These are phyloP conservation scores for Corinectria fuckeliana DNA, from an alignment of 2,329 filamentous ascomycete genomes.

Conservation along the genomic window DNA sequence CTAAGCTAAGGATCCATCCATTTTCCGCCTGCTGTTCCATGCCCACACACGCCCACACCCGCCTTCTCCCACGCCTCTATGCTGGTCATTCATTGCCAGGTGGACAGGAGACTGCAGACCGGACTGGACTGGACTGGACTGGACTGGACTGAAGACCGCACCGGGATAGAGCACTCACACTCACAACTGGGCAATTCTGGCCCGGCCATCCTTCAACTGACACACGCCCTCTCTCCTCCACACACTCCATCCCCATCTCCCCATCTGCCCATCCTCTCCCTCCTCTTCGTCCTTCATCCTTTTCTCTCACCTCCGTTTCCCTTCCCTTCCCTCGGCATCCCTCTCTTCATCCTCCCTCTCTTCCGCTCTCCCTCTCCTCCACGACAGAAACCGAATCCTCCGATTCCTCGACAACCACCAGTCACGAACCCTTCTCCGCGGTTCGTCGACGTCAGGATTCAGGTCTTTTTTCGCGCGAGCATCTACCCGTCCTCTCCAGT, in stretches of 20 bases:
- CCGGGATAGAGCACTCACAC: conserved; percentile 12
- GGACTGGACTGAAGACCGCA: not conserved
- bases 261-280: conserved; percentile 34
- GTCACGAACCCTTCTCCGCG: conserved; percentile 41
- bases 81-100: no score
- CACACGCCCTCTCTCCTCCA: conserved; percentile 32
- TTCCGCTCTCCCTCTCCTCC: conserved; percentile 30
- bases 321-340: conserved; percentile 30
- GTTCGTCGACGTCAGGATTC: conserved; percentile 43
- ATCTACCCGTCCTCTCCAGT: conserved; percentile 38
- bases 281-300: conserved; percentile 33
- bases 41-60: conserved; percentile 8
- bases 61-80: conserved; percentile 6
- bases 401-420: conserved; percentile 43
- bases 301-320: conserved; percentile 27
- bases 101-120: no score
- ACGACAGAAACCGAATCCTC: conserved; percentile 47
- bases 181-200: conserved; percentile 29
- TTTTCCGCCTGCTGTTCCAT: conserved; percentile 14
- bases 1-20: conserved; percentile 8
- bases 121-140: not conserved
- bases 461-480: conserved; percentile 44
- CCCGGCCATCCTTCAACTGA: conserved; percentile 28
- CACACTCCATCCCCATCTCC: conserved; percentile 38
- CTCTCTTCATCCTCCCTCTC: conserved; percentile 28